Evolutionary conservation across 345 rosid species (phyloP).

Genomic region (Brassica napus): Da-Ae NC_063449.1:47796001-47796500

Average conservation of each 20-base stretch:
- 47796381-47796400: conserved; percentile 75
- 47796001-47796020: conserved; percentile 98
- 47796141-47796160: conserved; percentile 90
- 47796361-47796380: not conserved
- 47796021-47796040: conserved; percentile 66
- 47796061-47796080: conserved; percentile 13
- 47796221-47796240: conserved; percentile 76
- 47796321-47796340: conserved; percentile 8
- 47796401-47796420: conserved; percentile 93
- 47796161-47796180: conserved; percentile 80
- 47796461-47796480: conserved; percentile 47
- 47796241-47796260: conserved; percentile 96
- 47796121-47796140: conserved; percentile 89
- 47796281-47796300: conserved; percentile 96
- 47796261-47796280: conserved; percentile 98
- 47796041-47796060: not conserved
- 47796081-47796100: not conserved
- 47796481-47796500: conserved; percentile 29
- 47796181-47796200: conserved; percentile 84
- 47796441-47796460: conserved; percentile 99
- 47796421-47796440: conserved; percentile 98
- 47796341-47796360: not conserved
- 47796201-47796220: conserved; percentile 97
- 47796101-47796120: conserved; percentile 14
- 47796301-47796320: conserved; percentile 30